phyloP scores from a whole-genome alignment of 495 filamentous ascomycete species.

The Sabuloglossum arenarium region DNA sequence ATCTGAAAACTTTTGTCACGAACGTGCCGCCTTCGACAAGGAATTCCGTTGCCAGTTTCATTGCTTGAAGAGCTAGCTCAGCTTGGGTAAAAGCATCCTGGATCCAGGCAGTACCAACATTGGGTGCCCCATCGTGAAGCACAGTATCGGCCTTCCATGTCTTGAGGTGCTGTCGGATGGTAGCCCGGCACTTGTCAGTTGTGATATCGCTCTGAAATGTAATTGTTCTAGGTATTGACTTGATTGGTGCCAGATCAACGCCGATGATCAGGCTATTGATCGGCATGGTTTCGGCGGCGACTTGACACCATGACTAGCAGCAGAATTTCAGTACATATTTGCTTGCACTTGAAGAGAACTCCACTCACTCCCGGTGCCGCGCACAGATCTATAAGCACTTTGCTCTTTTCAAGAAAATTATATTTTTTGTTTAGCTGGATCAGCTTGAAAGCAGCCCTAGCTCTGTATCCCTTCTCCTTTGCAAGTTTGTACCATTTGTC shows the following conservation, averaged over 20 bases:
- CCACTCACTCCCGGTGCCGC: conserved; percentile 74
- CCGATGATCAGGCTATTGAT: conserved; percentile 75
- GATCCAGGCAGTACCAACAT: conserved; percentile 94
- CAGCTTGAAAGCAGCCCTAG: conserved; percentile 92
- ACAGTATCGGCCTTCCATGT: conserved; percentile 95
- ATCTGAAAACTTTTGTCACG: conserved; percentile 93
- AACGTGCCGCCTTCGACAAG: conserved; percentile 78
- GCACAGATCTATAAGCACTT: conserved; percentile 89
- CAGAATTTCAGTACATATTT: neutral
- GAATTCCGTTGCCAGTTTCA: conserved; percentile 92
- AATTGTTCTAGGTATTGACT: conserved; percentile 79
- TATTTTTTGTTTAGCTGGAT: conserved; percentile 98
- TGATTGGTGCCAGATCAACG: conserved; percentile 90
- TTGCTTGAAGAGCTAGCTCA: conserved; percentile 73
- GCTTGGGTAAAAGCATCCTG: conserved; percentile 98
- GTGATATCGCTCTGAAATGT: conserved; percentile 97
- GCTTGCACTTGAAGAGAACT: neutral
- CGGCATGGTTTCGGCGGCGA: conserved; percentile 90
- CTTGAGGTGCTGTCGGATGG: conserved; percentile 75
- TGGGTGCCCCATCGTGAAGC: conserved; percentile 95
- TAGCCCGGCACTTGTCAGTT: conserved; percentile 88
- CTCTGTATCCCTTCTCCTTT: conserved; percentile 96
- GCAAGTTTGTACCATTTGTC: conserved; percentile 96
- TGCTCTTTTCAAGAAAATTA: conserved; percentile 91
- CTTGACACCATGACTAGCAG: conserved; percentile 83